Conservation (phyloP, 179 eudicot genomes). For the Spinacia oleracea region DNA sequence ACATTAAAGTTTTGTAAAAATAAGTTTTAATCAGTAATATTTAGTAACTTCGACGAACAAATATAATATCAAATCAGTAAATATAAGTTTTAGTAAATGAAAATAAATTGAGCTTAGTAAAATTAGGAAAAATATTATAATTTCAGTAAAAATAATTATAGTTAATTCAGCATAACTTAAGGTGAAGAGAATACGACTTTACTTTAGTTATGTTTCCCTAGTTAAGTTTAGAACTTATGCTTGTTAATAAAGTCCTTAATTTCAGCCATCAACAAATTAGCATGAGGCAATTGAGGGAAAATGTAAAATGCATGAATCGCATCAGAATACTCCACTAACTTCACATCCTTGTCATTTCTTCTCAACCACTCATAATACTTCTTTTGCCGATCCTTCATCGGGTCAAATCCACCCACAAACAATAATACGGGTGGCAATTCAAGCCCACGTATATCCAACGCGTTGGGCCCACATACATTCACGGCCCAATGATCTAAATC, state of each 20-base stretch:
- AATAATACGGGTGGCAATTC: conserved; percentile 58
- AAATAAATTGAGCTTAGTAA: too few species aligned
- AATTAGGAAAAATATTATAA: too few species aligned
- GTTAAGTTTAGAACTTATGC: conserved; percentile 9
- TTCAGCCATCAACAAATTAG: conserved; percentile 39
- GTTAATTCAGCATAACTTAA: too few species aligned
- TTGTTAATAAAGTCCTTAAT: conserved; percentile 42
- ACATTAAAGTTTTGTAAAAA: too few species aligned
- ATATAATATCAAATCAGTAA: too few species aligned
- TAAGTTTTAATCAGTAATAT: too few species aligned
- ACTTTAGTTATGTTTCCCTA: too few species aligned
- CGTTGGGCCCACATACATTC: conserved; percentile 76
- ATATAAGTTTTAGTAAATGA: too few species aligned
- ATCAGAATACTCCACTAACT: conserved; percentile 53
- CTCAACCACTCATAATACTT: conserved; percentile 68
- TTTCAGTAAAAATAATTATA: too few species aligned
- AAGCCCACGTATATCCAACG: conserved; percentile 44
- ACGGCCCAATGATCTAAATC: conserved; percentile 56
- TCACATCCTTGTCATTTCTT: conserved; percentile 45
- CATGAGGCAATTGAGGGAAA: conserved; percentile 62
- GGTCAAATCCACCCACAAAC: conserved; percentile 75
- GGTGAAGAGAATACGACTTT: too few species aligned
- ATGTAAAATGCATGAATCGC: conserved; percentile 65
- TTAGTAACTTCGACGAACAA: too few species aligned
- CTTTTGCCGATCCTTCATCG: conserved; percentile 75